Conservation (phyloP, 2,329 filamentous ascomycete species). For the Fusarium sp. region DNA sequence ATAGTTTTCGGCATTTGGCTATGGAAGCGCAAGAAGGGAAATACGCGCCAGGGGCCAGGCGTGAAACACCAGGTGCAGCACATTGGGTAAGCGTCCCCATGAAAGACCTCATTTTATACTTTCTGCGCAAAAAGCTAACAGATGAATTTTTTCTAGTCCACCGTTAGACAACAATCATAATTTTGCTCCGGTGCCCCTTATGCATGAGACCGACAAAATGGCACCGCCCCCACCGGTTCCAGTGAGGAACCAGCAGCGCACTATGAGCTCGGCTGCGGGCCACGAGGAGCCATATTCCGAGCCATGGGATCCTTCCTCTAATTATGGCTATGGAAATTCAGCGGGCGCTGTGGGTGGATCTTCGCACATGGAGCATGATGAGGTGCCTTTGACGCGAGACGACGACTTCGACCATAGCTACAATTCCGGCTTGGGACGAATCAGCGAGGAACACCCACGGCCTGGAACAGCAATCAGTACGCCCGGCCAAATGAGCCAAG, state of each 20-base stretch:
- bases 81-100: conserved; percentile 50
- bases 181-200: conserved; percentile 45
- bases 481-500: conserved; percentile 32
- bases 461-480: conserved; percentile 34
- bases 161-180: conserved; percentile 39
- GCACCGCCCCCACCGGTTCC: conserved; percentile 30
- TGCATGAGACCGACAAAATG: conserved; percentile 42
- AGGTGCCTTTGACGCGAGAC: conserved; percentile 53
- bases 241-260: conserved; percentile 25
- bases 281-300: conserved; percentile 28
- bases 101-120: neutral
- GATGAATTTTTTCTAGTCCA: conserved; percentile 39
- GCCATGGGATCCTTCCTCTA: conserved; percentile 28
- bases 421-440: conserved; percentile 53
- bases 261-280: conserved; percentile 29
- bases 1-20: conserved; percentile 56
- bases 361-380: conserved; percentile 47
- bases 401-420: conserved; percentile 59
- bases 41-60: conserved; percentile 56
- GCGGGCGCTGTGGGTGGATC: conserved; percentile 38
- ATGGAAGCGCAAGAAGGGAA: conserved; percentile 55
- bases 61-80: conserved; percentile 52
- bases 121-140: conserved; percentile 30
- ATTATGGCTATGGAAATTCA: conserved; percentile 29
- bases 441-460: conserved; percentile 47